Evolutionary conservation across 257 asterid genomes (phyloP), one percentile per base, ranked within the genome.

Genomic region (Linaria vulgaris): DNA sequence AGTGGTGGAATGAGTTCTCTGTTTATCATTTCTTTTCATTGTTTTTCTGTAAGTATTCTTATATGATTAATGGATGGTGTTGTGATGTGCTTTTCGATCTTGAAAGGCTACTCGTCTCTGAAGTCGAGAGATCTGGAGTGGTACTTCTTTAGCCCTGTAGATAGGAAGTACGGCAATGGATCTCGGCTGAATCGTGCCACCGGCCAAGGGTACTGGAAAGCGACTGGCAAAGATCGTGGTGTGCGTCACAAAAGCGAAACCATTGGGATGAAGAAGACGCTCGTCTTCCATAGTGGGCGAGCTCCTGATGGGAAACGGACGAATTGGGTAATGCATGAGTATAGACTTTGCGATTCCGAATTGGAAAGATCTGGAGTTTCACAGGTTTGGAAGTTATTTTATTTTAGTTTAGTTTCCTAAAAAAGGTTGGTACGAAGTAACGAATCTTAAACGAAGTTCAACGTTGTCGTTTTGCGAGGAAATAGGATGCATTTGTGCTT

Each of bases 71-170:
- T 7, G 5, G 41, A 34, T 34, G 9, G 10, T 34, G 41, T 34
- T 34, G 41, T 34, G 41, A 34, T 34, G 10, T 34, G 41, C 10
- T 34, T 34, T n/a, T 34, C 9, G 41, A 34, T 1, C 41, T 34
- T 34, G 41, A 7, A 34, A 34, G 41, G 41, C 41, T 7, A 34
- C 9, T 34, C 41, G 41, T 34, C 41, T 34, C 41, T 34, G 9
- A 34, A 34, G 41, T 34, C 41, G 57, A 84, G 79, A 71, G 98
- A 91, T 84, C 80, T 65, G 0, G 92, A 91, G 65, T 91, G 98
- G 98, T 91, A 76, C 76, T 91, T 91, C 78, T 91, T 86, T 81
- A 86, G 95, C 73, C 95, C 96, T 9, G 84, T 83, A 39, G 95
- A 91, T 78, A 91, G 68, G 77, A 91, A 88, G 80, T 91, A 88